Conservation (phyloP, 139 green algal genomes). For the Micromonas commoda region DNA sequence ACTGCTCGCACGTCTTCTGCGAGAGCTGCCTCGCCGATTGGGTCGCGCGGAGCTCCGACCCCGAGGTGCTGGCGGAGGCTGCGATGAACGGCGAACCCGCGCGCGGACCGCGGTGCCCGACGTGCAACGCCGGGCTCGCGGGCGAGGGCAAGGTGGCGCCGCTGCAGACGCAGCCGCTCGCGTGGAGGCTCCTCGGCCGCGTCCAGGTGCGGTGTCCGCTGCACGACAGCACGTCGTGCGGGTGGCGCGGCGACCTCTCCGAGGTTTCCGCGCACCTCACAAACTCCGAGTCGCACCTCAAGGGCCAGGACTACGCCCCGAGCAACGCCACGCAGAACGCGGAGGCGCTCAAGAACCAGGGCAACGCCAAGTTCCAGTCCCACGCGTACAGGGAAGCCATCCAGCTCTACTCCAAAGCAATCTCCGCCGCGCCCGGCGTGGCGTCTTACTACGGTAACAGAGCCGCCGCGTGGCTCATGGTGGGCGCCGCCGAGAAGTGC, state of each 20-base stretch:
- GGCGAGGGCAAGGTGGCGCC: not conserved
- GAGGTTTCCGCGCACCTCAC: not conserved
- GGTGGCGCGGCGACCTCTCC: not conserved
- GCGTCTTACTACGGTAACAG: not conserved
- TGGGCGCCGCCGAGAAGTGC: not conserved
- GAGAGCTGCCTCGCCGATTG: not conserved
- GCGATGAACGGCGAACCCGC: not conserved
- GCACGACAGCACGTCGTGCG: conserved; percentile 5
- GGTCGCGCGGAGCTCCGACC: not conserved
- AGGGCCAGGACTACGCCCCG: not conserved
- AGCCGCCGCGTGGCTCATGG: not conserved
- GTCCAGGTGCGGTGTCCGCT: conserved; percentile 7
- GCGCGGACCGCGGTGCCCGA: not conserved
- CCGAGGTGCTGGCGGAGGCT: not conserved
- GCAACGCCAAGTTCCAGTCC: not conserved
- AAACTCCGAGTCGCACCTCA: not conserved
- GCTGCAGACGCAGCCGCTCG: not conserved
- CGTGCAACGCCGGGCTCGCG: not conserved
- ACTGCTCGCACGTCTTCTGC: not conserved
- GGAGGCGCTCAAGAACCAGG: not conserved
- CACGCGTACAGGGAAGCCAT: not conserved
- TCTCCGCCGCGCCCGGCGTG: not conserved
- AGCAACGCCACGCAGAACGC: not conserved
- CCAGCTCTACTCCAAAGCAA: not conserved
- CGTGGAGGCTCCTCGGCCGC: not conserved